These are phyloP conservation scores for Fusarium oxysporum DNA, from an alignment of 2,329 filamentous ascomycete genomes.

Conservation along the genomic window DNA sequence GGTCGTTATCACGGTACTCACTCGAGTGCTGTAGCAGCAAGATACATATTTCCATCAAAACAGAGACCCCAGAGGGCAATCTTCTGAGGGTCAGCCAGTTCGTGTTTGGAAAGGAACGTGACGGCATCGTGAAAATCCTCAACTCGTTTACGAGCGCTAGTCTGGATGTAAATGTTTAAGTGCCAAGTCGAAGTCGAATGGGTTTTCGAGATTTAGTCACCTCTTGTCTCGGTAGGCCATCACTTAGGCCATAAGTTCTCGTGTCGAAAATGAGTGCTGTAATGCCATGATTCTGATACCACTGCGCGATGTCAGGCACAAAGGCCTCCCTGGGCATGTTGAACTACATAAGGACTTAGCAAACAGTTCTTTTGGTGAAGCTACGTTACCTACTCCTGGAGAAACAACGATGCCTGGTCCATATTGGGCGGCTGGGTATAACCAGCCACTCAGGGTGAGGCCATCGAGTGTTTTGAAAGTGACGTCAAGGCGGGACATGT, in stretches of 20 bases:
- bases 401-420: background rate
- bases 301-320: background rate
- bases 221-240: background rate
- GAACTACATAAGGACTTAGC: background rate
- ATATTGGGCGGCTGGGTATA: background rate
- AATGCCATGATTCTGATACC: background rate
- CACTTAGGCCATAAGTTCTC: background rate
- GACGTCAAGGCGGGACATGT: background rate
- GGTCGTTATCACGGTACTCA: background rate
- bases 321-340: background rate
- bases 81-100: background rate
- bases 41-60: background rate
- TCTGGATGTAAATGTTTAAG: fast-evolving
- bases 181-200: fast-evolving
- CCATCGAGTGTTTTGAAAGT: background rate
- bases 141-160: background rate
- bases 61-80: background rate
- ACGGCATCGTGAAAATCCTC: background rate
- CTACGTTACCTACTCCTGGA: background rate
- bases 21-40: background rate
- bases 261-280: background rate
- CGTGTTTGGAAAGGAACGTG: background rate
- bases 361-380: fast-evolving
- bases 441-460: background rate
- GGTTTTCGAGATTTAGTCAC: background rate